Base-by-base conservation (phyloP, 345 rosid species). In the Corchorus capsularis region DNA sequence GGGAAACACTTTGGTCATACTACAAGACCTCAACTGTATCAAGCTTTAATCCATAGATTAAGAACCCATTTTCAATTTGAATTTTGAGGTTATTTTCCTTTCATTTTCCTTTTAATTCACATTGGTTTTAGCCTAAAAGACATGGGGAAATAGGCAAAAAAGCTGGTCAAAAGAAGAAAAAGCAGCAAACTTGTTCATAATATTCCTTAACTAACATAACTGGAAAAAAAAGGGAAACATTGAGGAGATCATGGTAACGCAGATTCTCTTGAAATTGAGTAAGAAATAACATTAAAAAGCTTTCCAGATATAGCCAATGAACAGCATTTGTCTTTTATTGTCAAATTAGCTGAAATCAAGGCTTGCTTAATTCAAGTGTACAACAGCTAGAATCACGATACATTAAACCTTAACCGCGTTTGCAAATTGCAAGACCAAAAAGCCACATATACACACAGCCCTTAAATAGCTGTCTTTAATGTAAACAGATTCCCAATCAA, bases 161-260 rank as follows among this genome's bases (percentile, higher is more conserved):
- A 49, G 53, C 52, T 47, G 14, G 53, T 49, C 53, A 49, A 4
- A 47, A 50, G 4, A 50, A 50, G 15, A 13, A 15, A 49, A 52
- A 19, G 27, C 27, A 15, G 35, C 5, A 52, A 15, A 52, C 27
- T 52, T 17, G 5, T 52, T 20, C 15, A 15, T 9, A 32, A 43
- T 16, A 45, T 45, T 45, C 17, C 39, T 65, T 9, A 41, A 64
- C 69, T 64, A 64, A 64, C 52, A 41, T 43, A 65, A 65, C 69
- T 65, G 11, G 39, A 67, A 67, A 46, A 67, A 4, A 67, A 67
- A 11, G 52, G 3, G 0, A 19, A 19, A 43, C 50, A 41, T 43
- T 43, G 52, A 43, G 34, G 20, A 6, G 35, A 6, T 35, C 45
- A 6, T 27, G 54, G 54, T 50, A 19, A 15, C 6, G 45, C n/a